phyloP scores from a whole-genome alignment of 495 filamentous ascomycete genomes.

The Penicillium alfredii region DNA sequence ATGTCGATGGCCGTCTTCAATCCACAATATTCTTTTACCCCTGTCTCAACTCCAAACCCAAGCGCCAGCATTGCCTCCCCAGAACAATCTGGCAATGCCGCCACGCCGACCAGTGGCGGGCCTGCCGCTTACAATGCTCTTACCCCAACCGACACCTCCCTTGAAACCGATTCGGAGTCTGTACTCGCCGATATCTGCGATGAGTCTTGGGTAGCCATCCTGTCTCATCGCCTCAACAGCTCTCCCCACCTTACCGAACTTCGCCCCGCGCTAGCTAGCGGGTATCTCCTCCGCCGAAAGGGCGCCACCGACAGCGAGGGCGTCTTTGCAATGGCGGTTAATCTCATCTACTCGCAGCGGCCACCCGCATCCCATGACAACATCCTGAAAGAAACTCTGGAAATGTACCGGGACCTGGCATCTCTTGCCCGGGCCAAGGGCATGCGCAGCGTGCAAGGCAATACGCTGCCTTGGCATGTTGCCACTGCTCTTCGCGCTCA shows the following conservation, averaged over 20 bases:
- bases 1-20: constrained; percentile 31
- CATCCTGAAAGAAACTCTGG: constrained; percentile 64
- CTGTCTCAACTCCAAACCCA: constrained; percentile 45
- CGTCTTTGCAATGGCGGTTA: constrained; percentile 58
- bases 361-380: constrained; percentile 44
- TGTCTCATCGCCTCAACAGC: constrained; percentile 65
- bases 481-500: constrained; percentile 66
- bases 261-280: constrained; percentile 60
- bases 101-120: constrained; percentile 20
- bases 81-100: constrained; percentile 35
- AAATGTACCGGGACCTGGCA: constrained; percentile 69
- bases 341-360: constrained; percentile 54
- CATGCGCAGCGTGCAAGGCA: constrained; percentile 52
- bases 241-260: constrained; percentile 57
- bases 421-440: constrained; percentile 67
- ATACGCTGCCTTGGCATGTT: constrained; percentile 80
- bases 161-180: constrained; percentile 64
- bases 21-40: constrained; percentile 30
- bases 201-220: constrained; percentile 72
- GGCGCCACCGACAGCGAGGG: constrained; percentile 56
- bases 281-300: constrained; percentile 71
- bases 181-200: constrained; percentile 72
- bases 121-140: constrained; percentile 40
- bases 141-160: constrained; percentile 48
- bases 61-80: constrained; percentile 37